A percentile compares a stretch with the other conserved stretches of the same genome.
Evolutionary conservation across 306 rosid species (phyloP).

Genomic region (Prunus padus): DNA sequence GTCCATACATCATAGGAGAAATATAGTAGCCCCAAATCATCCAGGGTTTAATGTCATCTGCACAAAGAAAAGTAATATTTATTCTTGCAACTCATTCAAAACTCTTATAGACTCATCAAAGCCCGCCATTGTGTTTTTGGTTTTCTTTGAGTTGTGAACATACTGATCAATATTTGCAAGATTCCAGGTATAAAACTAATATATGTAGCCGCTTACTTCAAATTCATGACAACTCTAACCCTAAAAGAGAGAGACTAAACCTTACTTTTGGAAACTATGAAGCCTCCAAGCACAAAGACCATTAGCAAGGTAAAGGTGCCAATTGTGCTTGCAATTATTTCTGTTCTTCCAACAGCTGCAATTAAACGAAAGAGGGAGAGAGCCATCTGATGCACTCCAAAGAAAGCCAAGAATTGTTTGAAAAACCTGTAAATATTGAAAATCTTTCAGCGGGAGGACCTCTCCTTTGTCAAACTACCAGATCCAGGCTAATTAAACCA

Average conservation of each 20-base stretch:
- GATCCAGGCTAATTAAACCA: not conserved
- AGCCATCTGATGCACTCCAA: constrained; percentile 65
- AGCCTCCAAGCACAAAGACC: constrained; percentile 60
- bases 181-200: not conserved
- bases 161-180: not conserved
- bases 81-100: not conserved
- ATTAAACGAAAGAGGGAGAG: constrained; percentile 58
- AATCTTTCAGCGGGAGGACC: not conserved
- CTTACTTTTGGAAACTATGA: constrained; percentile 51
- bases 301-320: constrained; percentile 45
- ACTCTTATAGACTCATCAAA: not conserved
- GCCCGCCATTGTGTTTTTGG: too few species aligned
- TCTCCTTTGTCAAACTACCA: not conserved
- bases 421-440: constrained; percentile 44
- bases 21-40: constrained; percentile 66
- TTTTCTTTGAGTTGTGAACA: not conserved
- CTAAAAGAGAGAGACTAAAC: constrained; percentile 6
- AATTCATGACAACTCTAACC: not conserved
- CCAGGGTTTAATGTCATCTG: constrained; percentile 62
- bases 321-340: constrained; percentile 46
- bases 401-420: constrained; percentile 47
- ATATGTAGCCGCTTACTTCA: not conserved
- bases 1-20: constrained; percentile 83
- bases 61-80: not conserved
- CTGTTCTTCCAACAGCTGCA: constrained; percentile 54